phyloP scores from a whole-genome alignment of 768 basidiomycete genomes.

The Phanerochaete sordida region DNA sequence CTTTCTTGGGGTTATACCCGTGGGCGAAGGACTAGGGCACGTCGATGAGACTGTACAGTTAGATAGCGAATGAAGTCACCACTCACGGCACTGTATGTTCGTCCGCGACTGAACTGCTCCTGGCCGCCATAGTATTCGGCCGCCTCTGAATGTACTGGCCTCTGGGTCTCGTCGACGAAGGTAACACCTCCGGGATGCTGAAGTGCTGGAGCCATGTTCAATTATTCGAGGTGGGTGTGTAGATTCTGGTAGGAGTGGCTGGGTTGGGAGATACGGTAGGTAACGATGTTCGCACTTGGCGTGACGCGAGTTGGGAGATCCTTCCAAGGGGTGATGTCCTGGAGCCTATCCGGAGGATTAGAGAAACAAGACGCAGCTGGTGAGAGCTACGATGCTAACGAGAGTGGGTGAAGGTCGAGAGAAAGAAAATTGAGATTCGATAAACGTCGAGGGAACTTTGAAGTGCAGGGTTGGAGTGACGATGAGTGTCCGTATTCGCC shows the following conservation, averaged over 20 bases:
- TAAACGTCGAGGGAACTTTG: neutral
- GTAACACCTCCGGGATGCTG: conserved; percentile 60
- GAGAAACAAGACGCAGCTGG: neutral
- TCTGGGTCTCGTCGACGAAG: conserved; percentile 56
- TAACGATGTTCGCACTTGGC: neutral
- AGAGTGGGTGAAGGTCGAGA: neutral
- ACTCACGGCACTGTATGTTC: conserved; percentile 86
- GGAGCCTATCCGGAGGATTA: neutral
- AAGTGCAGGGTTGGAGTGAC: neutral
- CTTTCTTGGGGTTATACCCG: conserved; percentile 60
- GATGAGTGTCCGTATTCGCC: neutral
- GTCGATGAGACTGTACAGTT: neutral
- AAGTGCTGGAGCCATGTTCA: conserved; percentile 59
- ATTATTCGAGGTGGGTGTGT: neutral
- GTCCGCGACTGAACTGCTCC: conserved; percentile 74
- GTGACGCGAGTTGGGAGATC: neutral
- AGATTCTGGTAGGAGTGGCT: neutral
- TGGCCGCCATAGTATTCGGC: conserved; percentile 79
- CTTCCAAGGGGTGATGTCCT: neutral
- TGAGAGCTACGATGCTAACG: neutral
- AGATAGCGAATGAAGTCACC: neutral
- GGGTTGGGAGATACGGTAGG: neutral
- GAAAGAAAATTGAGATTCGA: neutral
- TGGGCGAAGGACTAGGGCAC: conserved; percentile 19
- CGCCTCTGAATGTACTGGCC: conserved; percentile 61